A percentile compares a stretch with the other conserved stretches of the same genome.
Conservation (phyloP, 352 stramenopile genomes). For the Phytophthora pini region DNA sequence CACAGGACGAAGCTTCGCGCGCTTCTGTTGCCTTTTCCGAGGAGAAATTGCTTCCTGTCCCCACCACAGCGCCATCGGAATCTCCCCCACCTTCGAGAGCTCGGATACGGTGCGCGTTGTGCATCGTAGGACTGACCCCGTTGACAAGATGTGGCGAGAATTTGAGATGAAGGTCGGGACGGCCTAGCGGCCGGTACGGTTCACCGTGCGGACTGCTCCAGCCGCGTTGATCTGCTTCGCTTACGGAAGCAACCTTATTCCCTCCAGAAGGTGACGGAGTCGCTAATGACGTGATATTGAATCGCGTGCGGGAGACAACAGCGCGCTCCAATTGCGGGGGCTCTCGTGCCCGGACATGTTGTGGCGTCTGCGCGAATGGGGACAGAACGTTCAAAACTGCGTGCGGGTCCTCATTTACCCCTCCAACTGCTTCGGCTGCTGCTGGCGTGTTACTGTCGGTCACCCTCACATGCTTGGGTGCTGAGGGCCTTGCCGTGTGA, state of each 20-base stretch:
- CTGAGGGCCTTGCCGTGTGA: slow-evolving; percentile 3
- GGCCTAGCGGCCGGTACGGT: slow-evolving; percentile 72
- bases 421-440: neutral
- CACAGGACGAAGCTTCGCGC: slow-evolving; percentile 12
- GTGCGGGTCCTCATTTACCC: neutral
- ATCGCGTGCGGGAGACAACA: slow-evolving; percentile 60
- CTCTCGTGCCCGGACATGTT: slow-evolving; percentile 9
- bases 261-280: neutral
- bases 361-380: neutral
- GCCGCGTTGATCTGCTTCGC: slow-evolving; percentile 38
- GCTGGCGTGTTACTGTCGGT: neutral
- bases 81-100: slow-evolving; percentile 19
- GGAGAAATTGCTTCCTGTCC: neutral
- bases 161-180: slow-evolving; percentile 72
- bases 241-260: neutral
- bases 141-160: slow-evolving; percentile 60
- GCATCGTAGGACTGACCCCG: slow-evolving; percentile 34
- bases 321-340: slow-evolving; percentile 44
- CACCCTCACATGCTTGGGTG: neutral
- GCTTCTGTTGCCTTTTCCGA: slow-evolving; percentile 29
- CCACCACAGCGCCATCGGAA: neutral
- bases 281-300: slow-evolving; percentile 60
- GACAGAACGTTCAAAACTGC: neutral
- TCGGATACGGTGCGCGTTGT: slow-evolving; percentile 44
- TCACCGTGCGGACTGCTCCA: slow-evolving; percentile 79